Evolutionary conservation across 169 alveolate genomes (phyloP), one percentile per base, ranked within the genome.

Genomic region (Plasmodium ovale): DNA sequence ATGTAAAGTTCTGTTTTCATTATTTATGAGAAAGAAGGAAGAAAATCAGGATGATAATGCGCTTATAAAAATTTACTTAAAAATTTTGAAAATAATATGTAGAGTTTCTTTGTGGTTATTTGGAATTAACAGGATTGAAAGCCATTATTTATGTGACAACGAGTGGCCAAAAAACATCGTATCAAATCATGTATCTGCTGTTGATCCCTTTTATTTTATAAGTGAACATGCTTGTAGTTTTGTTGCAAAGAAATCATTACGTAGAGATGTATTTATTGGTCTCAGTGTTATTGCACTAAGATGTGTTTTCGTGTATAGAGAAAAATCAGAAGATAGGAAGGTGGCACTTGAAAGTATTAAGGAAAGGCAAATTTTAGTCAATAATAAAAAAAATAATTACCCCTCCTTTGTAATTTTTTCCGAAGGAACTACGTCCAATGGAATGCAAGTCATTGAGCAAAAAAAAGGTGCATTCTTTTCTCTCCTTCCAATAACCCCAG

Each of bases 91-190:
- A 58, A 7, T 44, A 10, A 31, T 79, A 1, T 79, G 89, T n/a
- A 64, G 71, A 79, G 7, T 54, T n/a, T 7, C 70, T 35, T 31
- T 79, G 31, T 79, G 89, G 89, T 1, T 47, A 4, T 44, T 79
- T 27, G 89, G 89, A 14, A 25, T 79, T 23, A 79, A 79, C 16
- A 54, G 54, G 3, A 33, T 79, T 16, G 89, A 79, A 64, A 64
- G 56, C 4, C 39, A 79, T 7, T 64, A 79, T 54, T 59, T 79
- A 29, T 79, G 89, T 79, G 89, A 79, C 39, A 64, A 21, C 10
- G 89, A 79, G 33, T 79, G 89, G 89, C 89, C 89, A 7, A 79
- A 79, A 49, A 79, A 79, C 25, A 79, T 79, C 19, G 89, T 79
- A 44, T 68, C 89, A 19, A 79, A 79, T 51, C 89, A 79, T 54